Evolutionary conservation across 148 eudicot genomes (phyloP), one percentile per base, ranked within the genome.

Genomic region (Cornus suecica): DNA sequence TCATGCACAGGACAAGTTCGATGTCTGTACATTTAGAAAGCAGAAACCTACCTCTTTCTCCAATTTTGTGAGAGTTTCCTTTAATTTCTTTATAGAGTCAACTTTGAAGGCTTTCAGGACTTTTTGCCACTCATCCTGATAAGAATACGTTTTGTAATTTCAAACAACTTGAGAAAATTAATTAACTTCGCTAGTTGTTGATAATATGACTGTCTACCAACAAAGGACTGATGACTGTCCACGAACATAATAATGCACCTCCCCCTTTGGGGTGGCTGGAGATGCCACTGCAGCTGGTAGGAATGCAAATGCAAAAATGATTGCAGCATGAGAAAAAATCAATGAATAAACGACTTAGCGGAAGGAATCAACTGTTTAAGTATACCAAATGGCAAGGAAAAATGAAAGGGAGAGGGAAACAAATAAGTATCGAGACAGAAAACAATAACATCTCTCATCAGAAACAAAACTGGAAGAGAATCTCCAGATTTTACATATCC

Each of bases 81-180:
- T 89, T 42, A 95, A 79, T 83, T 95, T 95, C 52, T 68, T 30
- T 66, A 89, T 73, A 18, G 97, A 88, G 76, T 92, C 99, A 54
- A 82, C 97, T 76, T 85, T 88, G 76, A 95, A 73, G 14, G 90
- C 87, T 84, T 87, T 91, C 66, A 92, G 92, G 70, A 91, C 96
- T 83, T 75, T 89, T 69, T 89, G 85, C 99, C 99, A 95, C 82
- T 95, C 99, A 37, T 92, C 97, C 99, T 95, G 62, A 67, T 71
- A 15, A 73, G 73, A 68, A n/a, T 29, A 76, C 37, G 7, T 76
- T 62, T 24, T 15, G 69, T 24, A 27, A n/a, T 22, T 22, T 58
- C 22, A 58, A 58, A 58, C n/a, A 58, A 22, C 25, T 20, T 58
- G 62, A 22, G n/a, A 20, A 20, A n/a, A 58, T n/a, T n/a, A 58